These are phyloP conservation scores for Tilletia walkeri DNA, from an alignment of 1,284 basidiomycete genomes.

Conservation along the genomic window DNA sequence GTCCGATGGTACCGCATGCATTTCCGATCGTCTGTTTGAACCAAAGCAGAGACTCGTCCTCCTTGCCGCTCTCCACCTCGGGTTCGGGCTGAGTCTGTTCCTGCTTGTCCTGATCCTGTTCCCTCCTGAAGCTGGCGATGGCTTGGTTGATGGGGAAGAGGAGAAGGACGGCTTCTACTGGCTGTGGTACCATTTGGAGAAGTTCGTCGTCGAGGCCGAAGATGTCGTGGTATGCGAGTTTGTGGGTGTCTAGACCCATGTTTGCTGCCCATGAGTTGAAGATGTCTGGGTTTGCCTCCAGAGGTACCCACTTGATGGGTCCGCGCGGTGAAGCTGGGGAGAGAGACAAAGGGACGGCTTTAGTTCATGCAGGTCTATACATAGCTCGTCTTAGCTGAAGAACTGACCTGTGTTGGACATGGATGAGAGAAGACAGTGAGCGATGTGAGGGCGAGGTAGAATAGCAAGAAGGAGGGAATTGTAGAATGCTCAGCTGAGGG, in stretches of 20 bases:
- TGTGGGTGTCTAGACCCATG: slow-evolving; percentile 46
- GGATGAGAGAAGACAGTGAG: no score
- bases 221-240: slow-evolving; percentile 60
- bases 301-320: slow-evolving; percentile 45
- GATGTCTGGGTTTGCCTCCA: slow-evolving; percentile 55
- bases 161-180: slow-evolving; percentile 59
- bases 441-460: no score
- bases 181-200: slow-evolving; percentile 58
- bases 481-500: no score
- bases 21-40: slow-evolving; percentile 56
- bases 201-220: slow-evolving; percentile 60
- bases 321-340: background rate
- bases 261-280: slow-evolving; percentile 45
- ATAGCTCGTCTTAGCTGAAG: no score
- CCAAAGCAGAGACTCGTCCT: slow-evolving; percentile 30
- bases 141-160: slow-evolving; percentile 59
- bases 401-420: no score
- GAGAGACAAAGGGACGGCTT: background rate
- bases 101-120: slow-evolving; percentile 29
- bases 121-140: slow-evolving; percentile 30
- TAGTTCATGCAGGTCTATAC: no score
- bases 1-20: slow-evolving; percentile 55
- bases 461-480: no score
- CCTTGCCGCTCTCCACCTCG: slow-evolving; percentile 16
- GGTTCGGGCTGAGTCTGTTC: slow-evolving; percentile 21